These are phyloP conservation scores for Colletotrichum orchidophilum DNA, from an alignment of 2,329 filamentous ascomycete species.

Conservation along the genomic window DNA sequence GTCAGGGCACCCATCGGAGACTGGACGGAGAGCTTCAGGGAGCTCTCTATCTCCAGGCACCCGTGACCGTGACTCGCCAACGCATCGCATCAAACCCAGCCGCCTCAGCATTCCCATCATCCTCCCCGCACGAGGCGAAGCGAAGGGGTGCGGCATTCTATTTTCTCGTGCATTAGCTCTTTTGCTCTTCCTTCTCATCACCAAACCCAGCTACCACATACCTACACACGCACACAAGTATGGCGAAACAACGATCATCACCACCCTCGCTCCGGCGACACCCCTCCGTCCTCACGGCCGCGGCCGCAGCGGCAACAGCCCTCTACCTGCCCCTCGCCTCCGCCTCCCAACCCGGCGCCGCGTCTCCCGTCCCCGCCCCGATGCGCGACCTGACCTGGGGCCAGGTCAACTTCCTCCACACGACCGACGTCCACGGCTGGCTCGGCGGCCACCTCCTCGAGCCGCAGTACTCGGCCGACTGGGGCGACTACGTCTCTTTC, in stretches of 20 bases:
- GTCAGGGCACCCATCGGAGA: constrained; percentile 3
- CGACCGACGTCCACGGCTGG: constrained; percentile 97
- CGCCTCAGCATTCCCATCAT: constrained; percentile 6
- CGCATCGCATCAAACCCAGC: not conserved
- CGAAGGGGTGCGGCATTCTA: not conserved
- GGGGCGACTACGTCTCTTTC: constrained; percentile 98
- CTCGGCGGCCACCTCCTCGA: constrained; percentile 92
- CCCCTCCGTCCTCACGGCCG: constrained; percentile 14
- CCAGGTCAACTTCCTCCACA: constrained; percentile 97
- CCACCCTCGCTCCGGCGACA: constrained; percentile 3
- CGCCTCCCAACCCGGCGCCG: constrained; percentile 80
- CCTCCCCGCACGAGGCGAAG: not conserved
- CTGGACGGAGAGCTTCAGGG: constrained; percentile 2
- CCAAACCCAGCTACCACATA: not conserved
- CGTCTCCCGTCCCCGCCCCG: constrained; percentile 79
- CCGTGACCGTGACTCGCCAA: constrained; percentile 30
- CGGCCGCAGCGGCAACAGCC: constrained; percentile 28
- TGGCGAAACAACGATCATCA: constrained; percentile 12
- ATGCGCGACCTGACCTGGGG: constrained; percentile 89
- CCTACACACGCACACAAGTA: not conserved
- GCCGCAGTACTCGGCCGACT: constrained; percentile 93
- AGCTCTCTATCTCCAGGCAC: constrained; percentile 26
- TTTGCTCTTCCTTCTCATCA: not conserved
- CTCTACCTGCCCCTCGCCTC: constrained; percentile 48
- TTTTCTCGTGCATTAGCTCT: not conserved